Percentiles rank a stretch among this genome's conserved stretches.
These are phyloP conservation scores for Acer yangbiense DNA, from an alignment of 345 rosid genomes.

Conservation along the genomic window DNA sequence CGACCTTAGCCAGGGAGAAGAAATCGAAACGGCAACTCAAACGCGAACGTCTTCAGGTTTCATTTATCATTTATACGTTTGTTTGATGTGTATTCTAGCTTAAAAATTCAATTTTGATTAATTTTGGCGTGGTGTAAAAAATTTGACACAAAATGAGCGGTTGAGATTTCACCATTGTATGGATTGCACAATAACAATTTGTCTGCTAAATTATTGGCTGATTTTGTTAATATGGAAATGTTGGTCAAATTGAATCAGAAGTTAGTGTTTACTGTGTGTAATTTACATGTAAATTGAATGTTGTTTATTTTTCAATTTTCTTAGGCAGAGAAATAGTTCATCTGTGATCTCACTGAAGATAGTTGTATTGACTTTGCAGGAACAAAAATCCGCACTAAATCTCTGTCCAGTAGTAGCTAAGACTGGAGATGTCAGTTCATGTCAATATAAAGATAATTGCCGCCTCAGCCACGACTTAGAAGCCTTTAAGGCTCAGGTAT, in stretches of 20 bases:
- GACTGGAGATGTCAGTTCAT: conserved; percentile 62
- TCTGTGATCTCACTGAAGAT: neutral
- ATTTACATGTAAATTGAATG: neutral
- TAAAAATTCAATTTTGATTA: neutral
- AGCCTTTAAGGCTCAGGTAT: conserved; percentile 76
- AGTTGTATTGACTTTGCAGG: conserved; percentile 32
- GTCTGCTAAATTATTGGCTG: neutral
- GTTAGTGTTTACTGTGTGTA: neutral
- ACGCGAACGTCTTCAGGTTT: conserved; percentile 81
- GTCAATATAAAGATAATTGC: conserved; percentile 68
- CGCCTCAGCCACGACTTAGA: conserved; percentile 83
- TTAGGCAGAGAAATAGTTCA: neutral
- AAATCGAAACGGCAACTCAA: conserved; percentile 95
- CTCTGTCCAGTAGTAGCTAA: conserved; percentile 76
- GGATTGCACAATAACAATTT: neutral
- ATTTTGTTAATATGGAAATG: neutral
- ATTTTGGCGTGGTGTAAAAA: neutral
- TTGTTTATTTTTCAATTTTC: neutral
- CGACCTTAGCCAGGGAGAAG: conserved; percentile 60
- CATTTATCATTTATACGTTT: neutral
- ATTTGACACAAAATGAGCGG: neutral
- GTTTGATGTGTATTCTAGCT: neutral
- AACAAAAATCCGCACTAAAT: conserved; percentile 55
- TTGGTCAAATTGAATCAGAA: neutral
- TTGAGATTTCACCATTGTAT: neutral